These are phyloP conservation scores for Nothopassalora personata DNA, from an alignment of 2,329 filamentous ascomycete genomes.

Conservation along the genomic window DNA sequence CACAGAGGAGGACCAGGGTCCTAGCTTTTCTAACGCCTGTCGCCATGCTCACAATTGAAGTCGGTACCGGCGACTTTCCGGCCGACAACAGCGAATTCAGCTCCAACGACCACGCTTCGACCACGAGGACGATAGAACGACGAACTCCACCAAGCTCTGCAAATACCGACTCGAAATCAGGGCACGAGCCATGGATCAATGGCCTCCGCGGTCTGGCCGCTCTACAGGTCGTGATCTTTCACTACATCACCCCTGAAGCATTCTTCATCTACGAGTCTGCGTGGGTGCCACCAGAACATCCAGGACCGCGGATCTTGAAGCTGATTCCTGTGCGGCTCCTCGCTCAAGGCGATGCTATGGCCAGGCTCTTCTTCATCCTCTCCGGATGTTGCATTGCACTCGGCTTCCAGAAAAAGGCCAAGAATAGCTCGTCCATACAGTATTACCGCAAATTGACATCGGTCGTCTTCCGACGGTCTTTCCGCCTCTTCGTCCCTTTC, in stretches of 20 bases:
- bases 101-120: not conserved
- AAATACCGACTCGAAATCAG: not conserved
- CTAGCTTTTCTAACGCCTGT: not conserved
- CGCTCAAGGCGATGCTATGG: constrained; percentile 47
- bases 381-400: constrained; percentile 55
- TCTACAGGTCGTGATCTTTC: constrained; percentile 15
- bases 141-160: not conserved
- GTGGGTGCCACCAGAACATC: constrained; percentile 1
- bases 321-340: constrained; percentile 51
- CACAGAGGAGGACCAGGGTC: not conserved
- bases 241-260: constrained; percentile 6
- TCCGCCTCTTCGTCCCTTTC: constrained; percentile 5
- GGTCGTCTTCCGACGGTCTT: not conserved
- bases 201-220: constrained; percentile 17
- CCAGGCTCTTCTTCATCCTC: constrained; percentile 58
- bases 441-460: constrained; percentile 6
- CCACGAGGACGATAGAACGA: not conserved
- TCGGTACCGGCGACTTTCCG: not conserved
- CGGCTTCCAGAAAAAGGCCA: not conserved
- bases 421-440: not conserved
- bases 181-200: constrained; percentile 10
- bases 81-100: not conserved
- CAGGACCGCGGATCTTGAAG: constrained; percentile 33
- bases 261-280: constrained; percentile 5
- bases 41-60: not conserved